Conservation (phyloP, 805 yeast species). For the Lachancea nothofagi region DNA sequence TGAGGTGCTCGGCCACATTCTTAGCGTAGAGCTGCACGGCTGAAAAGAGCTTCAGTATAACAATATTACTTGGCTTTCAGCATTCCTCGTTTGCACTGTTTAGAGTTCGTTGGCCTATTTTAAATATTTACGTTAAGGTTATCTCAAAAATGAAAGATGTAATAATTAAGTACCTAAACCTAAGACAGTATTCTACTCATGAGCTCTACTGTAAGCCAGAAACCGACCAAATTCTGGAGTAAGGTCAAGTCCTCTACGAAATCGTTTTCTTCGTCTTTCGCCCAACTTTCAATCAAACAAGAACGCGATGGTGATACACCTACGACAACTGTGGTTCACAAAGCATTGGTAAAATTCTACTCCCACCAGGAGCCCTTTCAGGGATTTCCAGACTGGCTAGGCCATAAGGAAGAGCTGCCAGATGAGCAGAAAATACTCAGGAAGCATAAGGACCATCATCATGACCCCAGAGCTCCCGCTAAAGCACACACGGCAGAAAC, state of each 20-base stretch:
- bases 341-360: conserved; percentile 40
- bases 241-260: conserved; percentile 31
- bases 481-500: neutral
- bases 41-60: too few relatives aligned
- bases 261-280: conserved; percentile 26
- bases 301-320: conserved; percentile 42
- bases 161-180: too few relatives aligned
- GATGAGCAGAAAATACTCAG: conserved; percentile 29
- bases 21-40: too few relatives aligned
- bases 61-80: too few relatives aligned
- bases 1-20: too few relatives aligned
- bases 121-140: too few relatives aligned
- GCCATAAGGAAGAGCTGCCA: conserved; percentile 32
- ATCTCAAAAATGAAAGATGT: too few relatives aligned
- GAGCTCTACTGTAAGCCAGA: conserved; percentile 1
- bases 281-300: conserved; percentile 23
- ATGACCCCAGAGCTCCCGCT: neutral
- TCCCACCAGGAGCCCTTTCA: conserved; percentile 29
- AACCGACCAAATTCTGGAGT: conserved; percentile 27
- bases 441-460: conserved; percentile 22
- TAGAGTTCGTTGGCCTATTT: too few relatives aligned
- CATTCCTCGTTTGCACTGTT: too few relatives aligned
- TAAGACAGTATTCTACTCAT: neutral
- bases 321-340: conserved; percentile 40
- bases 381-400: conserved; percentile 36